These are phyloP conservation scores for Trifolium fragiferum DNA, from an alignment of 306 rosid species.

Conservation along the genomic window DNA sequence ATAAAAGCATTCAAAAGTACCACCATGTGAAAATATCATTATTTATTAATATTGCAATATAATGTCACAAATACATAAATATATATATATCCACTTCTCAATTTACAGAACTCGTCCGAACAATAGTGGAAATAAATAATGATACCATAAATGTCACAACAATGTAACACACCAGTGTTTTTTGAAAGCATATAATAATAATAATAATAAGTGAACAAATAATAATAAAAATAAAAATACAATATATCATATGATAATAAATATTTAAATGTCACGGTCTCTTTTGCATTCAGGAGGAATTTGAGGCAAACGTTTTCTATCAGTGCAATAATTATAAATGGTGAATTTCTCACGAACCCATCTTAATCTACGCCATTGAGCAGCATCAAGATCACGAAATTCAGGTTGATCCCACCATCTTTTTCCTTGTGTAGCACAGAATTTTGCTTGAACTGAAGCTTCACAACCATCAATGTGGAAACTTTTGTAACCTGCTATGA, in stretches of 20 bases:
- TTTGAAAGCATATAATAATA: conserved; percentile 1
- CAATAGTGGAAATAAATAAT: conserved; percentile 17
- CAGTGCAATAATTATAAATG: conserved; percentile 90
- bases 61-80: not conserved
- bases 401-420: conserved; percentile 92
- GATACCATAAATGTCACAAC: not conserved
- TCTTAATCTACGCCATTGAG: conserved; percentile 61
- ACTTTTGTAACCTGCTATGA: conserved; percentile 71
- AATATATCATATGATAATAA: not conserved
- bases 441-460: conserved; percentile 71
- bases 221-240: not conserved
- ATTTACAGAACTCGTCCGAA: conserved; percentile 13
- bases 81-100: not conserved
- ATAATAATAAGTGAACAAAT: not conserved
- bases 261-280: conserved; percentile 69
- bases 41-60: not conserved
- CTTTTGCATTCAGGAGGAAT: conserved; percentile 73
- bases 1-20: not conserved
- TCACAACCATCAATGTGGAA: conserved; percentile 97
- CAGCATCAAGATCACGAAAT: conserved; percentile 68
- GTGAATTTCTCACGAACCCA: conserved; percentile 80
- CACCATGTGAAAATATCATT: not conserved
- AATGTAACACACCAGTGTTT: not conserved
- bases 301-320: conserved; percentile 62
- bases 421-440: conserved; percentile 75